These are phyloP conservation scores for Plantago ovata DNA, from an alignment of 257 asterid species.

Conservation along the genomic window DNA sequence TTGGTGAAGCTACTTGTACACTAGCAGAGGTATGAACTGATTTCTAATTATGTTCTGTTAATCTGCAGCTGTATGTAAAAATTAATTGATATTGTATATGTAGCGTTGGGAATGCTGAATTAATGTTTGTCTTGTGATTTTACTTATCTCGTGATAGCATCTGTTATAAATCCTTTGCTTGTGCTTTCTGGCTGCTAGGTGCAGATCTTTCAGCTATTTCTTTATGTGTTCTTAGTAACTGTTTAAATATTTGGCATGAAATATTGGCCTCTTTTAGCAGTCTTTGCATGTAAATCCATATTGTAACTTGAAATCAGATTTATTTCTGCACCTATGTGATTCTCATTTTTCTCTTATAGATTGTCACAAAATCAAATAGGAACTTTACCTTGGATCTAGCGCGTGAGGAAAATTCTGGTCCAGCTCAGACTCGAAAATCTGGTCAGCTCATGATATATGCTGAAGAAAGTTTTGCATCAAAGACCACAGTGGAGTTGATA, in stretches of 20 bases:
- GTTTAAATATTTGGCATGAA: conserved; percentile 7
- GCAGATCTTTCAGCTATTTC: conserved; percentile 14
- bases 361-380: conserved; percentile 60
- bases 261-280: conserved; percentile 8
- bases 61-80: conserved; percentile 10
- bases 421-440: conserved; percentile 36
- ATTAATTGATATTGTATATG: not conserved
- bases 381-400: conserved; percentile 59
- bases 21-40: conserved; percentile 72
- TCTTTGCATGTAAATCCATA: no score
- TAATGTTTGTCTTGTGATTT: conserved; percentile 3
- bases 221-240: conserved; percentile 15
- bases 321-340: conserved; percentile 14
- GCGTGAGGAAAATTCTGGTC: conserved; percentile 41
- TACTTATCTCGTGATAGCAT: conserved; percentile 7
- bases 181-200: conserved; percentile 15
- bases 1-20: conserved; percentile 86
- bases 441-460: conserved; percentile 74
- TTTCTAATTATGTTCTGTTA: conserved; percentile 8
- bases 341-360: conserved; percentile 38
- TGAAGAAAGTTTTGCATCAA: conserved; percentile 82
- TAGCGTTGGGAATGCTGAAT: no score
- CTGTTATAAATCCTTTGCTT: conserved; percentile 6
- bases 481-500: conserved; percentile 72
- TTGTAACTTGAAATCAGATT: conserved; percentile 3